These are phyloP conservation scores for Miscanthus sacchariflorus DNA, from an alignment of 202 grass and related monocot species.

Conservation along the genomic window DNA sequence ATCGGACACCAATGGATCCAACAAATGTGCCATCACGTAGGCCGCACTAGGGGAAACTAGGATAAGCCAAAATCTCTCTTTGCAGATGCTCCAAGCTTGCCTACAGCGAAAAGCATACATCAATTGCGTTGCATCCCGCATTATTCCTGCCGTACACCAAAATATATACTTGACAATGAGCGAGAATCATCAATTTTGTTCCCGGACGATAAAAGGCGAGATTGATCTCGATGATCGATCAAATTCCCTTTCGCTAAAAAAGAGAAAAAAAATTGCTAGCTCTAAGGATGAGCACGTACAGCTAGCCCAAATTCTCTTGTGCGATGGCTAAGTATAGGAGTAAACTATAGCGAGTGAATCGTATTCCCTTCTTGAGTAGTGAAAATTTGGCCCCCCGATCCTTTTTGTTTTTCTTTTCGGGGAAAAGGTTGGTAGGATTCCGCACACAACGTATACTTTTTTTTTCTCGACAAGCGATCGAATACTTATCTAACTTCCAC, in stretches of 20 bases:
- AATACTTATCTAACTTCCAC: conserved; percentile 46
- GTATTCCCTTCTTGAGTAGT: conserved; percentile 46
- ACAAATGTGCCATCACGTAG: conserved; percentile 16
- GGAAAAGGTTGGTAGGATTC: conserved; percentile 62
- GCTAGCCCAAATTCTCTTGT: conserved; percentile 49
- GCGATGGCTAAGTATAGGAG: conserved; percentile 56
- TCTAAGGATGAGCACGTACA: conserved; percentile 40
- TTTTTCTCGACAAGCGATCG: background rate
- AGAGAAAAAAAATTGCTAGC: background rate
- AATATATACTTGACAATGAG: conserved; percentile 69
- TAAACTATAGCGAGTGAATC: conserved; percentile 57
- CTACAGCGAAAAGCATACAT: conserved; percentile 30
- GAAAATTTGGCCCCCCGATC: conserved; percentile 34
- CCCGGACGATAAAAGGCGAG: conserved; percentile 26
- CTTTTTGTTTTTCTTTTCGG: conserved; percentile 49
- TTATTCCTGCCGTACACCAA: conserved; percentile 54
- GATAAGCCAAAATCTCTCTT: conserved; percentile 53
- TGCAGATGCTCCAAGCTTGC: conserved; percentile 59
- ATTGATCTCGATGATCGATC: conserved; percentile 22
- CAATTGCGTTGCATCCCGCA: conserved; percentile 12
- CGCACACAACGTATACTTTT: conserved; percentile 30
- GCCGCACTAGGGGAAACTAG: conserved; percentile 12
- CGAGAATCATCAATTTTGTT: conserved; percentile 50
- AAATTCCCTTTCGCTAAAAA: conserved; percentile 50
- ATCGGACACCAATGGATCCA: too few relatives aligned